Conservation (phyloP, 352 stramenopile genomes). For the Globisporangium paroecandrum region DNA sequence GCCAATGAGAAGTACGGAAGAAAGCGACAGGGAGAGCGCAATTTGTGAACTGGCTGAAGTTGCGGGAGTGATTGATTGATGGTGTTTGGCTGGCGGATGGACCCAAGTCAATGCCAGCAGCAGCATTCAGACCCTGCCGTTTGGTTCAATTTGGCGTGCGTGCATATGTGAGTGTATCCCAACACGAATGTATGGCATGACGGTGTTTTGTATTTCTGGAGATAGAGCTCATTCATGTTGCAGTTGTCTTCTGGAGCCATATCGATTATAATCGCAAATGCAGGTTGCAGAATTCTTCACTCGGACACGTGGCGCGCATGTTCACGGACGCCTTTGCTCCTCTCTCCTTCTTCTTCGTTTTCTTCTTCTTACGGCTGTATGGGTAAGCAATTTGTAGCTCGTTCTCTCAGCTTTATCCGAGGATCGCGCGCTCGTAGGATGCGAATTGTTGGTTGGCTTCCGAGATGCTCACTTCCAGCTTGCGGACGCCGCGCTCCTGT, state of each 20-base stretch:
- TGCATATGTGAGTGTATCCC: no score
- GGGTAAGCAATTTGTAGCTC: not conserved
- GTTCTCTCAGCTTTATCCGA: conserved; percentile 26
- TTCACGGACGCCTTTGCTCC: not conserved
- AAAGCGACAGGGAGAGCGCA: not conserved
- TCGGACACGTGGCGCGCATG: not conserved
- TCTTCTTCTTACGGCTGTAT: not conserved
- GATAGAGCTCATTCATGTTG: not conserved
- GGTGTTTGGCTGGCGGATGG: no score
- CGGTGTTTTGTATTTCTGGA: not conserved
- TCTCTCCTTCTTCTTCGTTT: not conserved
- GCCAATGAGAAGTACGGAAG: not conserved
- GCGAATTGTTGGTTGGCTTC: conserved; percentile 91
- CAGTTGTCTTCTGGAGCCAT: not conserved
- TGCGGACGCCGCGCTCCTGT: conserved; percentile 72
- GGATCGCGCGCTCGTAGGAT: conserved; percentile 72
- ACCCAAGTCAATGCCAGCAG: no score
- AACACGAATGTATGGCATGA: no score
- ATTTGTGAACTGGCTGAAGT: no score
- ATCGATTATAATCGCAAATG: not conserved
- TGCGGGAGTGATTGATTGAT: no score
- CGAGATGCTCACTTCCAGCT: conserved; percentile 93
- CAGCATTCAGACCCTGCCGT: no score
- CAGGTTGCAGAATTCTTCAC: conserved; percentile 1
- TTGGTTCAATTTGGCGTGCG: no score